phyloP scores from a whole-genome alignment of 768 basidiomycete species.

The Postia placenta region DNA sequence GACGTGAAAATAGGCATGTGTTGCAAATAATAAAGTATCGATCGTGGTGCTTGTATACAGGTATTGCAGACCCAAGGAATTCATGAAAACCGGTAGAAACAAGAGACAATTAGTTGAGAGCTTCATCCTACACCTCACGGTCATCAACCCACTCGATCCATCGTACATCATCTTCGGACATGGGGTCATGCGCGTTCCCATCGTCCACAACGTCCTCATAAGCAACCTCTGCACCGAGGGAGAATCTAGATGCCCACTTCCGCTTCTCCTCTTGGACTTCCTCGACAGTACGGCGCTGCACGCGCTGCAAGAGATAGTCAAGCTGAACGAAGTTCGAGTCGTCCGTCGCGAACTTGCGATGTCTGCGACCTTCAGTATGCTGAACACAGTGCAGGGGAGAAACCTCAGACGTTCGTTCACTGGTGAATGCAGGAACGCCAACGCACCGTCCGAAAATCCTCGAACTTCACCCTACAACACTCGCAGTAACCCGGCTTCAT shows the following conservation, averaged over 20 bases:
- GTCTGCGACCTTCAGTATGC: constrained; percentile 71
- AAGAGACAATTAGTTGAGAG: too few relatives aligned
- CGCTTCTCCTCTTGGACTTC: constrained; percentile 22
- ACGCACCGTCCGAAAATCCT: too few relatives aligned
- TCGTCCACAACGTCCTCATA: constrained; percentile 7
- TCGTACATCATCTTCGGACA: constrained; percentile 15
- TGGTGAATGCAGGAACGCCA: too few relatives aligned
- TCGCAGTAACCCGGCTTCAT: constrained; percentile 97
- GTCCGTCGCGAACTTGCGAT: constrained; percentile 77
- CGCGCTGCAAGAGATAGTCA: constrained; percentile 65
- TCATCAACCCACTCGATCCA: constrained; percentile 23
- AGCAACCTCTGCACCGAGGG: background rate
- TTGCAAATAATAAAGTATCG: too few relatives aligned
- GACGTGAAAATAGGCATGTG: too few relatives aligned
- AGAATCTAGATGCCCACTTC: constrained; percentile 4
- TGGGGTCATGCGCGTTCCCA: constrained; percentile 4
- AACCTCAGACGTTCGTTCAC: too few relatives aligned
- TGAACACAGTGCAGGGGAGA: too few relatives aligned
- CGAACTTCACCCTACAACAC: constrained; percentile 87
- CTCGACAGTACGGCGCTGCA: constrained; percentile 40
- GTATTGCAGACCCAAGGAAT: background rate
- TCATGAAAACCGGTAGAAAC: too few relatives aligned
- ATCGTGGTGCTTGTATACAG: too few relatives aligned
- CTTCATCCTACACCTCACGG: background rate
- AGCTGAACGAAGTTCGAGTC: constrained; percentile 73